Evolutionary conservation across 1,284 basidiomycete genomes (phyloP).

Genomic region (Ceratobasidium sp.): DNA sequence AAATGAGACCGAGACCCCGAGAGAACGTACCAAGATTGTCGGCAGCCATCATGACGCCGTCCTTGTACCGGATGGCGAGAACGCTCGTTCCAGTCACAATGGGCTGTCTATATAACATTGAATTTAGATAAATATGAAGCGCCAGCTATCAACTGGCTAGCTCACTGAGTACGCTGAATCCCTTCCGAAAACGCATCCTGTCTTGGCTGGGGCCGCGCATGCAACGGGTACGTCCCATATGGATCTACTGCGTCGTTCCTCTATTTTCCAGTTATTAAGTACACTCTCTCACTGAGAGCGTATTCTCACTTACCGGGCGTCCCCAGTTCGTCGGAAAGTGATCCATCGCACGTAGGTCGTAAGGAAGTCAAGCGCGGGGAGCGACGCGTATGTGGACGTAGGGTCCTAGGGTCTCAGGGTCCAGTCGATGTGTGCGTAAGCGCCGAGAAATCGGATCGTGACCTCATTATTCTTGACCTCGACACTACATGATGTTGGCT

Average conservation of each 20-base stretch:
- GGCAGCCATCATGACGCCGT: conserved; percentile 99
- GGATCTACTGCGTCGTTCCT: conserved; percentile 78
- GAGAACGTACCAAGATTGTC: conserved; percentile 83
- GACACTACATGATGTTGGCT: not conserved
- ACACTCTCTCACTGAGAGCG: not conserved
- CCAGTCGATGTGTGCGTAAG: not conserved
- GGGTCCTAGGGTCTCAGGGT: not conserved
- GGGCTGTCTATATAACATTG: conserved; percentile 74
- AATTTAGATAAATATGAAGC: not conserved
- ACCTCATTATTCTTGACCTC: not conserved
- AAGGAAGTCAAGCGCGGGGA: conserved; percentile 23
- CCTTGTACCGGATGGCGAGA: conserved; percentile 93
- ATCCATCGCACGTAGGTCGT: conserved; percentile 55
- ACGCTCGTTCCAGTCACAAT: conserved; percentile 98
- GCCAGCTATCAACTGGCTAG: conserved; percentile 44
- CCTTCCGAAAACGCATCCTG: conserved; percentile 73
- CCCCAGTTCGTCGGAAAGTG: conserved; percentile 87
- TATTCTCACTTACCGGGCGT: conserved; percentile 69
- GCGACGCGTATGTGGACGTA: conserved; percentile 43
- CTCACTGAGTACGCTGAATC: conserved; percentile 82
- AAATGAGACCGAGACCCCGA: not conserved
- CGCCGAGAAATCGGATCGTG: too few species aligned
- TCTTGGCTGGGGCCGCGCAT: conserved; percentile 67
- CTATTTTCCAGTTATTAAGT: conserved; percentile 57
- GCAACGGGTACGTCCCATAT: conserved; percentile 80